phyloP scores from a whole-genome alignment of 148 eudicot genomes.

The Spergularia marina region DNA sequence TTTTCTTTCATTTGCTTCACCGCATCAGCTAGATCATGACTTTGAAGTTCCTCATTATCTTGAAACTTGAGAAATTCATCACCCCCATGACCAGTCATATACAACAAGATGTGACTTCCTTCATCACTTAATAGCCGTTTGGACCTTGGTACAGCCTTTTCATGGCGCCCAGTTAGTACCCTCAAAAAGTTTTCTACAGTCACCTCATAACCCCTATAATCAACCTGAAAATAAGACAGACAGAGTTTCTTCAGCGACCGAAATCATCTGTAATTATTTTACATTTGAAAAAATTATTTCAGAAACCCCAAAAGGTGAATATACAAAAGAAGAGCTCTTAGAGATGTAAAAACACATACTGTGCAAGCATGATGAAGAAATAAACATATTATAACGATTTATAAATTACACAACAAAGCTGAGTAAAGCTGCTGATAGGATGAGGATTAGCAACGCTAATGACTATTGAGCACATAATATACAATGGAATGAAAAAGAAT shows the following conservation, averaged over 20 bases:
- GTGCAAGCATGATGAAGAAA: not conserved
- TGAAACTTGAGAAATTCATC: conserved; percentile 98
- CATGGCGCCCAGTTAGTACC: conserved; percentile 92
- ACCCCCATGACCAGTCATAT: conserved; percentile 99
- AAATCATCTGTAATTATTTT: not conserved
- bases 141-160: conserved; percentile 91
- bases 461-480: not conserved
- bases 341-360: not conserved
- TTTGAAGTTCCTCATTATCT: conserved; percentile 96
- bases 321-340: not conserved
- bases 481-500: not conserved
- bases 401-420: not conserved
- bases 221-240: conserved; percentile 58
- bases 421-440: not conserved
- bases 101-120: conserved; percentile 92
- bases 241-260: not conserved
- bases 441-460: not conserved
- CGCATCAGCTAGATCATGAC: conserved; percentile 99
- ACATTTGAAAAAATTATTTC: too few relatives aligned
- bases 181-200: conserved; percentile 92
- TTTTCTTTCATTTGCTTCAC: conserved; percentile 99
- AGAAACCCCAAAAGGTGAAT: too few relatives aligned
- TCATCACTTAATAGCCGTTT: conserved; percentile 95
- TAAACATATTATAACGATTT: not conserved
- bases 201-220: conserved; percentile 98